phyloP scores from a whole-genome alignment of 2,329 filamentous ascomycete genomes.

The Botryotinia narcissicola region DNA sequence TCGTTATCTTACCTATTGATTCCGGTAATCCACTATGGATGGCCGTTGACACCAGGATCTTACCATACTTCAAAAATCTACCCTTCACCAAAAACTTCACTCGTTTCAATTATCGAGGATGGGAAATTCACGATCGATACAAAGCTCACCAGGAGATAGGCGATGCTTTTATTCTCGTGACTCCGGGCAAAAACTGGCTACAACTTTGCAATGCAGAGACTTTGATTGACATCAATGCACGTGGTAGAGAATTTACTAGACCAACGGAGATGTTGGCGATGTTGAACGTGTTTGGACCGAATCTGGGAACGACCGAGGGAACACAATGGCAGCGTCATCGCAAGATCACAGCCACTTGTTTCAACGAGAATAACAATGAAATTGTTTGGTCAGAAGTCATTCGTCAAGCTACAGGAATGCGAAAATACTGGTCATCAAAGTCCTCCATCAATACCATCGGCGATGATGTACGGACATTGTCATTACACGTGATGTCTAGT shows the following conservation, averaged over 20 bases:
- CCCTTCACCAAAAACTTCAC: conserved; percentile 20
- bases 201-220: conserved; percentile 15
- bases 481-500: conserved; percentile 16
- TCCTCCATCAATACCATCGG: not conserved
- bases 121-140: conserved; percentile 19
- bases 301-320: conserved; percentile 15
- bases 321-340: conserved; percentile 18
- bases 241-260: not conserved
- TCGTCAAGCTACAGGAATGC: conserved; percentile 14
- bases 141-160: conserved; percentile 14
- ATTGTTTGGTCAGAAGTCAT: conserved; percentile 13
- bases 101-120: conserved; percentile 16
- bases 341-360: conserved; percentile 12
- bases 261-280: conserved; percentile 17
- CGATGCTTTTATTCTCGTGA: conserved; percentile 16
- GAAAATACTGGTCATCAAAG: conserved; percentile 10
- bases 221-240: conserved; percentile 6
- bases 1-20: conserved; percentile 15
- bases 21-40: conserved; percentile 17
- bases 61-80: conserved; percentile 9
- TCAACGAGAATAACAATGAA: conserved; percentile 12
- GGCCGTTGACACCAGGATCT: conserved; percentile 3
- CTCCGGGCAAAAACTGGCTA: conserved; percentile 16
- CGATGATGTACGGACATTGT: conserved; percentile 12
- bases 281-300: conserved; percentile 14